Percentiles rank a stretch among this genome's conserved stretches.
phyloP scores from a whole-genome alignment of 2,329 filamentous ascomycete genomes.

The Calonectria naviculata region DNA sequence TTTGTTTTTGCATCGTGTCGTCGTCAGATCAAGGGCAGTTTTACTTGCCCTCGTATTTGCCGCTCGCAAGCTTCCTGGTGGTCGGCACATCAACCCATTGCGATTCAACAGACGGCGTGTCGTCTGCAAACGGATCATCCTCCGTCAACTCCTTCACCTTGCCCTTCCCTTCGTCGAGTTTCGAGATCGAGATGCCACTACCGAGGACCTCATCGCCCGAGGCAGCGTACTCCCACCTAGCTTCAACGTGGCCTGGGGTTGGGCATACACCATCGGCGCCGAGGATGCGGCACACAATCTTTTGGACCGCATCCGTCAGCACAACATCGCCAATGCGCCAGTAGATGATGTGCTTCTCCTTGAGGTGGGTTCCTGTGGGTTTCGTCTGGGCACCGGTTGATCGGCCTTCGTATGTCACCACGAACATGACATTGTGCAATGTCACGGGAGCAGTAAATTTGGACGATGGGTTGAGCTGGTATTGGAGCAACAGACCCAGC shows the following conservation, averaged over 20 bases:
- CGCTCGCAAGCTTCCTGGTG: conserved; percentile 76
- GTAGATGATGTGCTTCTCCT: conserved; percentile 81
- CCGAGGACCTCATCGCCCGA: conserved; percentile 55
- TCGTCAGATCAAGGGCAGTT: background rate
- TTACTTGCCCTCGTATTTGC: conserved; percentile 74
- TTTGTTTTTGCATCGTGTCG: conserved; percentile 20
- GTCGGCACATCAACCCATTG: conserved; percentile 76
- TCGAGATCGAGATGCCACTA: conserved; percentile 75
- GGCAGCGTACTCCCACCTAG: conserved; percentile 76
- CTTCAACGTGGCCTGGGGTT: conserved; percentile 82
- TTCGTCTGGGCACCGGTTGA: conserved; percentile 80
- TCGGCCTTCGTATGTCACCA: conserved; percentile 77
- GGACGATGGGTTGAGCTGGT: conserved; percentile 81
- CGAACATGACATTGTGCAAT: conserved; percentile 79
- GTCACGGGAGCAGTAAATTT: conserved; percentile 54
- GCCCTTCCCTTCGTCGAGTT: conserved; percentile 59
- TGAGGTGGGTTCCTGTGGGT: conserved; percentile 81
- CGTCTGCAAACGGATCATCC: conserved; percentile 77
- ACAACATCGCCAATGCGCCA: conserved; percentile 85
- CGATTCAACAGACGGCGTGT: conserved; percentile 40
- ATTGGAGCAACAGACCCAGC: conserved; percentile 86
- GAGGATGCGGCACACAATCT: conserved; percentile 84
- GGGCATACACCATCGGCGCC: conserved; percentile 78
- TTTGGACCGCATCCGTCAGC: conserved; percentile 72
- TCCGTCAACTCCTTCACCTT: conserved; percentile 63